phyloP scores from a whole-genome alignment of 495 filamentous ascomycete species.

The Hypoxylon perforatum region DNA sequence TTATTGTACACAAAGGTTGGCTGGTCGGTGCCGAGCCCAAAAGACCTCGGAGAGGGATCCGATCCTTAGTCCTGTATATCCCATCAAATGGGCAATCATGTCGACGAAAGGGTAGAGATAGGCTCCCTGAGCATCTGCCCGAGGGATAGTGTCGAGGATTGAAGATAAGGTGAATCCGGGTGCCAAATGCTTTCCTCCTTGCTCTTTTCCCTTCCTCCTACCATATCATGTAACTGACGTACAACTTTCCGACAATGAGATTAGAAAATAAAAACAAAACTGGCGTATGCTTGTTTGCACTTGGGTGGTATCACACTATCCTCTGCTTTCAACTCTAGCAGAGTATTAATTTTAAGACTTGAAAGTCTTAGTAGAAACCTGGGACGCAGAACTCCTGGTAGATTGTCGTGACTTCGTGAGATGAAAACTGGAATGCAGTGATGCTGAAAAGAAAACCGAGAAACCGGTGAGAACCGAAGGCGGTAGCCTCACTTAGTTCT shows the following conservation, averaged over 20 bases:
- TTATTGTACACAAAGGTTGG: slow-evolving; percentile 21
- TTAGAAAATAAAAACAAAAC: slow-evolving; percentile 11
- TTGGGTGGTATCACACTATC: slow-evolving; percentile 40
- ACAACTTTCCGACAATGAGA: slow-evolving; percentile 5
- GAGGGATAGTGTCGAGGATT: slow-evolving; percentile 3
- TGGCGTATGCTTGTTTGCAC: slow-evolving; percentile 27
- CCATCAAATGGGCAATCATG: neutral
- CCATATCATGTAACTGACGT: slow-evolving; percentile 2
- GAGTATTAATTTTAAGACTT: slow-evolving; percentile 38
- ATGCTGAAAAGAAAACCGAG: slow-evolving; percentile 22
- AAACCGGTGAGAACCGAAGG: neutral
- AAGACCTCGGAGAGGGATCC: slow-evolving; percentile 1
- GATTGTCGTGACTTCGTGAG: slow-evolving; percentile 44
- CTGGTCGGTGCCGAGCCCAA: neutral
- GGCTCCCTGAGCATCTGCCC: neutral
- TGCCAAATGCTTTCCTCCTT: slow-evolving; percentile 9
- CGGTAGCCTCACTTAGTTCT: slow-evolving; percentile 25
- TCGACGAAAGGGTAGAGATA: neutral
- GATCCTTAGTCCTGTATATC: neutral
- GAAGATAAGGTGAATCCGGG: slow-evolving; percentile 16
- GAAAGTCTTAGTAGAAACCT: slow-evolving; percentile 14
- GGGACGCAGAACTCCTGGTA: slow-evolving; percentile 31
- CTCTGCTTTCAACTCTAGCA: slow-evolving; percentile 19
- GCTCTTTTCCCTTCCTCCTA: slow-evolving; percentile 1
- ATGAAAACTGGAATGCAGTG: slow-evolving; percentile 23